Base-by-base conservation (phyloP, 495 filamentous ascomycete genomes). In the Penicillium bovifimosum region DNA sequence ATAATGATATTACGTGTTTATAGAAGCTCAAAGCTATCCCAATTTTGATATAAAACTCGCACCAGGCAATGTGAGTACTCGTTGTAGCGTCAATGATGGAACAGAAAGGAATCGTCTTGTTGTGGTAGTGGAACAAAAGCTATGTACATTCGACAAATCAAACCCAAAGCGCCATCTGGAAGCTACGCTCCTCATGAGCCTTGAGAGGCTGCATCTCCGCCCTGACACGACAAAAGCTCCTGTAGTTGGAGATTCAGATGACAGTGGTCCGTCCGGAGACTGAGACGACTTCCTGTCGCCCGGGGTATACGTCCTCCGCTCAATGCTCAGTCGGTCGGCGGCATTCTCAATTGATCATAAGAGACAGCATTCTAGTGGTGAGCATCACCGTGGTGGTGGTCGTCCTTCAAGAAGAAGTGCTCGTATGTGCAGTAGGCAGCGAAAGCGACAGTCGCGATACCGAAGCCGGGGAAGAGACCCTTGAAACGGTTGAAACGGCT, bases 381-480 rank as follows among this genome's bases (percentile, higher is more conserved):
- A 46, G 41, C 57, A 18, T 82, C 76, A 54, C 65, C 79, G 57
- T 84, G 78, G 49, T 72, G 76, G 71, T 91, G 87, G 46, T 88
- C 83, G 36, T 91, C 84, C 62, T 87, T 81, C 50, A 95, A 55
- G 66, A 96, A 96, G 36, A 95, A 62, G 63, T 89, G 80, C 76
- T 98, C 93, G 66, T 88, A 95, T 33, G 78, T 80, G 72, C 90
- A 88, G 74, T 98, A 98, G 42, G 73, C 84, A 32, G 85, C 83
- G 69, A 98, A 98, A 9, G 91, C 91, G 40, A 92, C 92, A 8
- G 85, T 86, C 5, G 90, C 93, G 55, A 89, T 93, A 40, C 93
- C 95, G 43, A 98, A 75, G 42, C 93, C 93, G 27, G 93, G 93
- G 71, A 98, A 86, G 48, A 83, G 74, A 50, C 81, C 75, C 71